Conservation (phyloP, 257 asterid genomes). For the Solanum peruvianum region DNA sequence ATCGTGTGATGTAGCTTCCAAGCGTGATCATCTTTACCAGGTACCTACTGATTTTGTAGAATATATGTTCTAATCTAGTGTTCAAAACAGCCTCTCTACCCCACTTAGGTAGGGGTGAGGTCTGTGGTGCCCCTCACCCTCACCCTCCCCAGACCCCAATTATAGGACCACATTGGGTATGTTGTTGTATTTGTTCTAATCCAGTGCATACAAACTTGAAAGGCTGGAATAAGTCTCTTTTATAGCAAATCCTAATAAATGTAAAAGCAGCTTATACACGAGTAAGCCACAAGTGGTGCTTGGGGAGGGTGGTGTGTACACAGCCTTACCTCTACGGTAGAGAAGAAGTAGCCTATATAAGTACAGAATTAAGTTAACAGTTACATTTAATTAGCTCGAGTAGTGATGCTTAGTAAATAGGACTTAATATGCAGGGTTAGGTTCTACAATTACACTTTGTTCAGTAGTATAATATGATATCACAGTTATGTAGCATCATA, state of each 20-base stretch:
- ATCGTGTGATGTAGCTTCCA: constrained; percentile 65
- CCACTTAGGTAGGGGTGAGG: neutral
- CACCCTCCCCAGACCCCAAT: neutral
- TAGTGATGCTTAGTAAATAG: neutral
- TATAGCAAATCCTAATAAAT: neutral
- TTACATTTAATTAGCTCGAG: neutral
- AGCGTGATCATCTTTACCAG: constrained; percentile 89
- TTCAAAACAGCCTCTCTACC: neutral
- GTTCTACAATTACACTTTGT: neutral
- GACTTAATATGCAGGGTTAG: neutral
- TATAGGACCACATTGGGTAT: neutral
- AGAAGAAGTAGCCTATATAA: neutral
- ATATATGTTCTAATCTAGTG: neutral
- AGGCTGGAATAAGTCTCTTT: neutral
- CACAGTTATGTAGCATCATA: neutral
- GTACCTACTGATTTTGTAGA: constrained; percentile 8
- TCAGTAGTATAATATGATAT: neutral
- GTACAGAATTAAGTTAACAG: neutral
- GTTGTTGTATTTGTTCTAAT: neutral
- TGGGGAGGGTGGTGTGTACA: neutral
- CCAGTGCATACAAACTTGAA: neutral
- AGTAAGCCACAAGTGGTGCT: neutral
- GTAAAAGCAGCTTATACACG: neutral
- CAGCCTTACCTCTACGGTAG: neutral
- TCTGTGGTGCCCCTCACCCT: neutral